Evolutionary conservation across 2,329 filamentous ascomycete genomes (phyloP).

Genomic region (Alternaria brassicicola): DNA sequence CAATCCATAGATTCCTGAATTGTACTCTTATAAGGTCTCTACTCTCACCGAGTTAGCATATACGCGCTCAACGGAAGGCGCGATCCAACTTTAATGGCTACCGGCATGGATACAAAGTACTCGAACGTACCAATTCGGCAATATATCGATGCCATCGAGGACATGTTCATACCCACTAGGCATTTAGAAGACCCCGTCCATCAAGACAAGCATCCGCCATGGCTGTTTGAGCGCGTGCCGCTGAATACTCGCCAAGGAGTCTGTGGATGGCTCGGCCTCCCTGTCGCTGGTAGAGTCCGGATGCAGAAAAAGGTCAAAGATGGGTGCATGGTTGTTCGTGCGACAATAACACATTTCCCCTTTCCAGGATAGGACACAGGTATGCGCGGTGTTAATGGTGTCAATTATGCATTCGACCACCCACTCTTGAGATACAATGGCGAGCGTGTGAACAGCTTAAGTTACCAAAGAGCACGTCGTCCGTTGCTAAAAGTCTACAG

Average conservation of each 20-base stretch:
- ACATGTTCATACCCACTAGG: neutral
- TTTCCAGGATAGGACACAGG: neutral
- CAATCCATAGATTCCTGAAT: no score
- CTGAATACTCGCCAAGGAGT: neutral
- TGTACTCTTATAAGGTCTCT: neutral
- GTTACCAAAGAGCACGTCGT: no score
- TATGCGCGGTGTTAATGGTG: no score
- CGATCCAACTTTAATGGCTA: neutral
- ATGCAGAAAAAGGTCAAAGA: neutral
- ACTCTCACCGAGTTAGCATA: neutral
- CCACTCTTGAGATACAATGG: neutral
- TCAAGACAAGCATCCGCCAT: neutral
- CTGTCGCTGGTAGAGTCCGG: neutral
- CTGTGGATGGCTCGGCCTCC: neutral
- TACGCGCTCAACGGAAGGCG: neutral
- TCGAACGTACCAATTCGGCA: neutral
- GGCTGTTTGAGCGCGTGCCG: neutral
- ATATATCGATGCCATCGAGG: neutral
- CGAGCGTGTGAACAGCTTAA: no score
- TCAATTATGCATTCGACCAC: neutral
- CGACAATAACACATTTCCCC: neutral
- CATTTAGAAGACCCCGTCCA: neutral
- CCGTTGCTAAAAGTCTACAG: neutral
- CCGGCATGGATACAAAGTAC: neutral
- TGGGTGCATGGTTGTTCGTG: neutral